Evolutionary conservation across 2,329 filamentous ascomycete species (phyloP).

Genomic region (Penicillium sclerotigenum): DNA sequence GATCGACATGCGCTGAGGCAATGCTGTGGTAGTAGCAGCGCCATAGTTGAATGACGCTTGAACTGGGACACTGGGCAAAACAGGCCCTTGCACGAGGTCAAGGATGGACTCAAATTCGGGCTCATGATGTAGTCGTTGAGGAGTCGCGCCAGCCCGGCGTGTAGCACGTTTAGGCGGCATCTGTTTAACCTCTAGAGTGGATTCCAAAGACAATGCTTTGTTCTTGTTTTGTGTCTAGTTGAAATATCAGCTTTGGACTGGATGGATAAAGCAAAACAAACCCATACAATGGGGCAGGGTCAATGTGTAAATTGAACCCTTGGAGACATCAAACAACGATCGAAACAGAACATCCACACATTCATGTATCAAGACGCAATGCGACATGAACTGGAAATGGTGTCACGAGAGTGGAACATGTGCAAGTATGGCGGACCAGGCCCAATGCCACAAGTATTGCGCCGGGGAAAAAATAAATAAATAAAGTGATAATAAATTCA

Average conservation of each 20-base stretch:
- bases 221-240: not conserved
- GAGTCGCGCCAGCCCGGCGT: constrained; percentile 16
- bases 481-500: not conserved
- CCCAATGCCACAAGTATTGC: not conserved
- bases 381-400: not conserved
- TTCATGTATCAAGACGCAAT: not conserved
- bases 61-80: constrained; percentile 38
- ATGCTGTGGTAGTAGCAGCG: constrained; percentile 32
- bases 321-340: not conserved
- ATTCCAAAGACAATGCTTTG: not conserved
- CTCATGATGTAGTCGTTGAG: not conserved
- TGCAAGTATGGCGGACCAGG: not conserved
- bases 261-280: not conserved
- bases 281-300: not conserved
- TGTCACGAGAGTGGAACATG: not conserved
- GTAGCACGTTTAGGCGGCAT: constrained; percentile 29
- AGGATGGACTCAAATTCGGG: constrained; percentile 1
- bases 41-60: constrained; percentile 44
- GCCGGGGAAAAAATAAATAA: not conserved
- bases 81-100: constrained; percentile 13
- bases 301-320: not conserved
- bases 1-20: constrained; percentile 36
- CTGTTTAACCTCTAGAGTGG: not conserved
- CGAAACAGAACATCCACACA: not conserved
- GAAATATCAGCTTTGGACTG: not conserved